phyloP scores from a whole-genome alignment of 495 filamentous ascomycete genomes.

The Trichoderma gamsii region DNA sequence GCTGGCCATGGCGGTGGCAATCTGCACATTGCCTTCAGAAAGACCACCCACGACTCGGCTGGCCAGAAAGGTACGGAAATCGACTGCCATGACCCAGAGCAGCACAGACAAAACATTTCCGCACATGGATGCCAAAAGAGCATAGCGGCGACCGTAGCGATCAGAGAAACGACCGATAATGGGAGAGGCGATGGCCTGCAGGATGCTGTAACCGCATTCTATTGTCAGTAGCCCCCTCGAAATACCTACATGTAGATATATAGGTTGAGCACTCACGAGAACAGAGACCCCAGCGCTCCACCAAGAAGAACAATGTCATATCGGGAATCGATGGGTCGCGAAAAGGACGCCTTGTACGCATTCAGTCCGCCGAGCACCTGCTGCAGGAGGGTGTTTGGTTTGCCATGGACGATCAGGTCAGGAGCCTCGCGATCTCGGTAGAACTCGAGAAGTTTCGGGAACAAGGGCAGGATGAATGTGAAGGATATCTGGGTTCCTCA shows the following conservation, averaged over 20 bases:
- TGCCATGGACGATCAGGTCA: slow-evolving; percentile 44
- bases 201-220: slow-evolving; percentile 37
- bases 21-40: slow-evolving; percentile 94
- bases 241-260: background rate
- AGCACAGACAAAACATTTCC: slow-evolving; percentile 90
- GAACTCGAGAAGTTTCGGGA: slow-evolving; percentile 89
- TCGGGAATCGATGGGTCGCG: slow-evolving; percentile 85
- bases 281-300: slow-evolving; percentile 86
- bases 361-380: slow-evolving; percentile 79
- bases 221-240: slow-evolving; percentile 8
- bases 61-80: slow-evolving; percentile 92
- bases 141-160: slow-evolving; percentile 77
- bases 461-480: slow-evolving; percentile 97
- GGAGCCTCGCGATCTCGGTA: slow-evolving; percentile 69
- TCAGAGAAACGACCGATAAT: slow-evolving; percentile 87
- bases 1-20: slow-evolving; percentile 93
- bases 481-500: slow-evolving; percentile 37
- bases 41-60: slow-evolving; percentile 87
- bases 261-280: slow-evolving; percentile 47
- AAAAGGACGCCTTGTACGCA: slow-evolving; percentile 90
- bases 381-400: slow-evolving; percentile 58
- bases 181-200: slow-evolving; percentile 89
- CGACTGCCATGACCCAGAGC: slow-evolving; percentile 85
- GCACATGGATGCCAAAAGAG: slow-evolving; percentile 87
- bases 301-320: slow-evolving; percentile 97